phyloP scores from a whole-genome alignment of 2,329 filamentous ascomycete genomes.

The Shiraia bambusicola region DNA sequence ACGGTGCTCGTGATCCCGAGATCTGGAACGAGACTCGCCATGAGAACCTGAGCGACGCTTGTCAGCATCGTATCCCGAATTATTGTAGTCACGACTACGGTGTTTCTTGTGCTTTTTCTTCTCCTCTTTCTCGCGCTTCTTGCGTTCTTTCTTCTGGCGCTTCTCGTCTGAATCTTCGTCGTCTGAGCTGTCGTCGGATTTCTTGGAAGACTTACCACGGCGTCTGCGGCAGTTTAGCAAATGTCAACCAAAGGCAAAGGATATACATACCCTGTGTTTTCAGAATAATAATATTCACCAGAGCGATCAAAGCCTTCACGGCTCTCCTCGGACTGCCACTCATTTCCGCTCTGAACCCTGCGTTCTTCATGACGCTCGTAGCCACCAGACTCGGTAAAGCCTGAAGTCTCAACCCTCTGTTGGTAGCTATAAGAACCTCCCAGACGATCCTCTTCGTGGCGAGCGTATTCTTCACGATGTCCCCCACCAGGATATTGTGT shows the following conservation, averaged over 20 bases:
- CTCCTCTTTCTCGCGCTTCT: slow-evolving; percentile 25
- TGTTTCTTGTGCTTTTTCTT: slow-evolving; percentile 20
- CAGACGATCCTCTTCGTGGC: slow-evolving; percentile 58
- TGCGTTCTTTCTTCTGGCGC: slow-evolving; percentile 22
- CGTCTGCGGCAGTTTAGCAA: slow-evolving; percentile 28
- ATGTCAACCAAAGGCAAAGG: not conserved
- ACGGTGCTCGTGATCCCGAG: slow-evolving; percentile 15
- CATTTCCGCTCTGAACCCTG: slow-evolving; percentile 49
- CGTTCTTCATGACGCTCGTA: slow-evolving; percentile 62
- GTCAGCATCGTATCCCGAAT: slow-evolving; percentile 21
- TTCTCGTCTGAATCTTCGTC: slow-evolving; percentile 33
- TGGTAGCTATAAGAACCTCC: slow-evolving; percentile 57
- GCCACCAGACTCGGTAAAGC: slow-evolving; percentile 51
- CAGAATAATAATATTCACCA: slow-evolving; percentile 46
- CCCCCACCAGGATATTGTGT: slow-evolving; percentile 62
- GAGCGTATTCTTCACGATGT: slow-evolving; percentile 60
- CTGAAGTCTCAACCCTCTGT: slow-evolving; percentile 58
- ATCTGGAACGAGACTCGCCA: slow-evolving; percentile 12
- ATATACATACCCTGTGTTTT: slow-evolving; percentile 42
- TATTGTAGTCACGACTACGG: slow-evolving; percentile 12
- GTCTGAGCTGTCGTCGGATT: slow-evolving; percentile 36
- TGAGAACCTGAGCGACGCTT: slow-evolving; percentile 22
- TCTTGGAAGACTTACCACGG: slow-evolving; percentile 44
- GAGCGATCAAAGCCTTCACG: slow-evolving; percentile 40
- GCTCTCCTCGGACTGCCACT: slow-evolving; percentile 42